Percentiles rank a stretch among this genome's conserved stretches.
phyloP scores from a whole-genome alignment of 148 eudicot genomes.

The Cornus kousa region DNA sequence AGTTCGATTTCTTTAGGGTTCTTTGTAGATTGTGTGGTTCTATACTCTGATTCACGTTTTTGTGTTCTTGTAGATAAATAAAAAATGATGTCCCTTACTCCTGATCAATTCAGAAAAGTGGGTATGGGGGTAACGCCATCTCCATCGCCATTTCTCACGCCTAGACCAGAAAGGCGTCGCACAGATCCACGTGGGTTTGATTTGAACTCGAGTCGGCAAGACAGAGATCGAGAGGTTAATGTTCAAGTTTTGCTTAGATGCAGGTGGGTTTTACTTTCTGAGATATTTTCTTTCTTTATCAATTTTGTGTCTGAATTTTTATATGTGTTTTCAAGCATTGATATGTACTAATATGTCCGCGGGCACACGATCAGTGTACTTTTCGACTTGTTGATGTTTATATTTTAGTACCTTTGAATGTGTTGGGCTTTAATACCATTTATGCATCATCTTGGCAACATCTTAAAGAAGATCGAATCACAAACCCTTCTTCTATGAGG shows the following conservation, averaged over 20 bases:
- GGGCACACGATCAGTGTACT: no score
- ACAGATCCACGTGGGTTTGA: conserved; percentile 49
- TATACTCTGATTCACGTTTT: not conserved
- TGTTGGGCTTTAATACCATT: no score
- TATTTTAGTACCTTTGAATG: no score
- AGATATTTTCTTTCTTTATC: not conserved
- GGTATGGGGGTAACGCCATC: conserved; percentile 64
- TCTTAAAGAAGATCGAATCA: no score
- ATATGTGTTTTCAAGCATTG: no score
- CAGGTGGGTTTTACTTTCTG: conserved; percentile 46
- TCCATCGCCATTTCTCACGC: conserved; percentile 75
- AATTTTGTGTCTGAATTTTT: not conserved
- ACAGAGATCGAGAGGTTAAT: conserved; percentile 63
- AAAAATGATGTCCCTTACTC: conserved; percentile 62
- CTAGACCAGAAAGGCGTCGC: conserved; percentile 68
- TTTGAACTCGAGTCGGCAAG: conserved; percentile 42
- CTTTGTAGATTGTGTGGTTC: not conserved
- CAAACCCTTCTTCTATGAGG: no score
- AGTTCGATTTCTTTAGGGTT: not conserved
- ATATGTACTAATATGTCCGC: no score
- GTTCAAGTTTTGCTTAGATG: conserved; percentile 88
- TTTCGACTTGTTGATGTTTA: no score
- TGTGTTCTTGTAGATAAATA: conserved; percentile 9
- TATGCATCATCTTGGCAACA: no score
- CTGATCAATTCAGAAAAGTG: conserved; percentile 56